phyloP scores from a whole-genome alignment of 345 rosid species.

The Ricinus communis region DNA sequence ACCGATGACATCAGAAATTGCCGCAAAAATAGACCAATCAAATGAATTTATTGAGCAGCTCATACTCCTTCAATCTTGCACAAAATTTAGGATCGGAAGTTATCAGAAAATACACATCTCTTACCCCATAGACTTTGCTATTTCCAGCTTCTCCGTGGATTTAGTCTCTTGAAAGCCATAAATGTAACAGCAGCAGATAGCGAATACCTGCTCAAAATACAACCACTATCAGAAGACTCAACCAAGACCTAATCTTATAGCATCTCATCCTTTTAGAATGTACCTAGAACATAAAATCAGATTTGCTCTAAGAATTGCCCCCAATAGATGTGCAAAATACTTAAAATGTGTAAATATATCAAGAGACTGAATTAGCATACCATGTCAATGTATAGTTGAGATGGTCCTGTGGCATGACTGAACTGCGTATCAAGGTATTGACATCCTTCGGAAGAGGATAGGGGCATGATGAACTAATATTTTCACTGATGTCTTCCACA shows the following conservation, averaged over 20 bases:
- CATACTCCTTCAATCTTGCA: not conserved
- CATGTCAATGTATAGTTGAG: slow-evolving; percentile 88
- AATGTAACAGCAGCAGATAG: slow-evolving; percentile 88
- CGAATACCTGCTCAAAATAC: slow-evolving; percentile 64
- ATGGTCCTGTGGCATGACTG: slow-evolving; percentile 98
- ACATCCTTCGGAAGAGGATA: slow-evolving; percentile 91
- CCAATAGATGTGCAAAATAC: no score
- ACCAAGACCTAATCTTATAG: not conserved
- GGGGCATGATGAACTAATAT: slow-evolving; percentile 65
- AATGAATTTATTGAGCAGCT: not conserved
- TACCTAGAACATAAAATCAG: not conserved
- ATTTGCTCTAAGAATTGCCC: not conserved
- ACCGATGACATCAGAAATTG: not conserved
- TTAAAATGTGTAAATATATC: not conserved
- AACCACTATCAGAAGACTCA: not conserved
- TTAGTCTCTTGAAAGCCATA: slow-evolving; percentile 84
- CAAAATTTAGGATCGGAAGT: not conserved
- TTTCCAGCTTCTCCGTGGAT: slow-evolving; percentile 48
- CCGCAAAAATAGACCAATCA: not conserved
- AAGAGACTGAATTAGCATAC: slow-evolving; percentile 39
- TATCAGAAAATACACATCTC: not conserved
- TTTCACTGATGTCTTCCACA: slow-evolving; percentile 71
- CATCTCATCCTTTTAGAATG: not conserved
- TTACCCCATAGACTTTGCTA: slow-evolving; percentile 25
- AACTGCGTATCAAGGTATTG: slow-evolving; percentile 74